These are phyloP conservation scores for Tulasnella sp. DNA, from an alignment of 768 basidiomycete genomes.

Conservation along the genomic window DNA sequence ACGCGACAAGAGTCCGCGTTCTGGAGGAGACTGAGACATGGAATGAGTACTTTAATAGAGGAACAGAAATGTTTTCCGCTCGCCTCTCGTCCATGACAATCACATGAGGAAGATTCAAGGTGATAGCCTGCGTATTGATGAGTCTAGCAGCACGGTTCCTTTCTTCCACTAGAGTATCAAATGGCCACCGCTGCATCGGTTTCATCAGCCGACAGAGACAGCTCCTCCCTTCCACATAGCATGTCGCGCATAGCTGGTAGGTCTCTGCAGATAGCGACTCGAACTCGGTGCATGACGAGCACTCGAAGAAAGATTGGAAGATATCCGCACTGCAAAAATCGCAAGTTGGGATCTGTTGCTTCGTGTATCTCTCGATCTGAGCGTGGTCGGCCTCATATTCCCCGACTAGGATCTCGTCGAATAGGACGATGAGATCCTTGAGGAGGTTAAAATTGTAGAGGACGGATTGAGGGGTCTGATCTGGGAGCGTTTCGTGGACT, in stretches of 20 bases:
- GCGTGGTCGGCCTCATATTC: constrained; percentile 29
- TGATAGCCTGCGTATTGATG: not conserved
- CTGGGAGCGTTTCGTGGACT: not conserved
- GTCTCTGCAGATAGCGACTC: not conserved
- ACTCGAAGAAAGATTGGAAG: constrained; percentile 74
- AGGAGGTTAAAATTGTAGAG: constrained; percentile 19
- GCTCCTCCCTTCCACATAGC: constrained; percentile 68
- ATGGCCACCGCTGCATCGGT: constrained; percentile 46
- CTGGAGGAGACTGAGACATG: not conserved
- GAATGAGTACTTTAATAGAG: not conserved
- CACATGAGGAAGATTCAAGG: not conserved
- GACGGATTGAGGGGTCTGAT: not conserved
- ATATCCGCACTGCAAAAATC: constrained; percentile 77
- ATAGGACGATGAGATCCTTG: constrained; percentile 33
- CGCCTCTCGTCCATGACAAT: not conserved
- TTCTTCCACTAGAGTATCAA: constrained; percentile 34
- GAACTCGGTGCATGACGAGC: constrained; percentile 34
- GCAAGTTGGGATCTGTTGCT: constrained; percentile 30
- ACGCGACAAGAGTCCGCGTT: not conserved
- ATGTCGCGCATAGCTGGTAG: constrained; percentile 50
- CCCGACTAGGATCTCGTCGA: constrained; percentile 41
- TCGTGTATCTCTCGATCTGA: not conserved
- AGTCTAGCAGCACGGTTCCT: constrained; percentile 27
- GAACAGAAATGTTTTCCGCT: not conserved
- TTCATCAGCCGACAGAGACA: constrained; percentile 53